These are phyloP conservation scores for Barnettozyma siamensis DNA, from an alignment of 805 yeast species.

Conservation along the genomic window DNA sequence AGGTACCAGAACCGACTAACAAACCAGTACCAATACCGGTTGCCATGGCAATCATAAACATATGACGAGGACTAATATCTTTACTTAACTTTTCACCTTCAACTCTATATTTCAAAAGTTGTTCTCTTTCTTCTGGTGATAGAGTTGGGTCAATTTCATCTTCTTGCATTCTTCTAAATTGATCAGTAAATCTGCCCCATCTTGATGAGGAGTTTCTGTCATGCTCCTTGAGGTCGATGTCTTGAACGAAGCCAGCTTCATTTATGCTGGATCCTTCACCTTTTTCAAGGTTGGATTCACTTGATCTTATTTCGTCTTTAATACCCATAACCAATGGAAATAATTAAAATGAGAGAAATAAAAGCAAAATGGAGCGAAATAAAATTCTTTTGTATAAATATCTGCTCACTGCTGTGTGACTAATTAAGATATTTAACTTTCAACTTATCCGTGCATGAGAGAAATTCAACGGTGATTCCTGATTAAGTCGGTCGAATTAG, in stretches of 20 bases:
- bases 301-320: slow-evolving; percentile 7
- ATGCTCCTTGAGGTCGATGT: slow-evolving; percentile 9
- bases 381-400: neutral
- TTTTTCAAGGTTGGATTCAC: slow-evolving; percentile 10
- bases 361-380: neutral
- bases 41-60: slow-evolving; percentile 74
- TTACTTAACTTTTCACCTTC: slow-evolving; percentile 32
- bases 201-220: neutral
- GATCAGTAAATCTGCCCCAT: slow-evolving; percentile 29
- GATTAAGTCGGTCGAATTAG: too few relatives aligned
- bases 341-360: neutral
- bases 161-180: slow-evolving; percentile 27
- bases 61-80: slow-evolving; percentile 44
- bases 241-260: slow-evolving; percentile 17
- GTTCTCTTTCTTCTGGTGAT: slow-evolving; percentile 36
- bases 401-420: too few relatives aligned
- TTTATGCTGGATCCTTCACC: slow-evolving; percentile 19
- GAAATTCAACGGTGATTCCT: too few relatives aligned
- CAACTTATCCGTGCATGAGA: neutral
- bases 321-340: slow-evolving; percentile 1
- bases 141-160: slow-evolving; percentile 34
- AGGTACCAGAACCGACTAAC: slow-evolving; percentile 50
- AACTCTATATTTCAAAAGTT: slow-evolving; percentile 15
- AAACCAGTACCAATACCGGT: slow-evolving; percentile 81
- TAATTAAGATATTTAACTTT: too few relatives aligned